Base-by-base conservation (phyloP, 202 grass and related monocot species). In the Brachypodium distachyon region DNA sequence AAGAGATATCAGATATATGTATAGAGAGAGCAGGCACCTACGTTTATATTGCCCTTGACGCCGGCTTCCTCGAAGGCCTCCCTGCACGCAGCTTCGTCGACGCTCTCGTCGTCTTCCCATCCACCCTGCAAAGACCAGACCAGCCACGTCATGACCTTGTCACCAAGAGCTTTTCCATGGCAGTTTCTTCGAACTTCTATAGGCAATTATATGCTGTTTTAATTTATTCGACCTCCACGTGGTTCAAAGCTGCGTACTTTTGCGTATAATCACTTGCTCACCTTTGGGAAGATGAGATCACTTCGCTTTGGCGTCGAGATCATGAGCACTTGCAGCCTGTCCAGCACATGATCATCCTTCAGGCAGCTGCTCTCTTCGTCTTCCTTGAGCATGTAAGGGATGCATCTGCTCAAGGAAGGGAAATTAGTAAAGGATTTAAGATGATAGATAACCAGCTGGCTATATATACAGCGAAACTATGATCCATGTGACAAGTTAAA, bases 61-160 rank as follows among this genome's bases (percentile, higher is more conserved):
- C 91, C 91, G 42, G 91, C 91, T 91, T 94, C 91, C 88, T 94
- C 91, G 69, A 91, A 85, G 63, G 88, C 84, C 48, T 94, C 91
- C 6, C 91, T 72, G 77, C 87, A 81, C 9, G 91, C 91, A 70
- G 91, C 91, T 91, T 94, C 79, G 21, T 73, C 63, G 29, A 83
- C 70, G 38, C 76, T 94, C 76, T 94, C 91, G 72, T 94, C 91
- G 44, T 85, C 70, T 83, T 94, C 91, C 91, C 91, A 94, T 80
- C 91, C 91, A 73, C 91, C 91, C 91, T 94, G 56, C 78, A 93
- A 9, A 67, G 32, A 26, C 74, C 21, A 67, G 32, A 26, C 74
- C n/a, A 37, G n/a, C 41, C 48, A 77, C 65, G 74, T 78, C 65
- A 82, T 62, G 78, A 61, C 38, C 36, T 37, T 61, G 52, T 52